A percentile compares a stretch with the other conserved stretches of the same genome.
These are phyloP conservation scores for Populus trichocarpa DNA, from an alignment of 441 rosid genomes.

Conservation along the genomic window DNA sequence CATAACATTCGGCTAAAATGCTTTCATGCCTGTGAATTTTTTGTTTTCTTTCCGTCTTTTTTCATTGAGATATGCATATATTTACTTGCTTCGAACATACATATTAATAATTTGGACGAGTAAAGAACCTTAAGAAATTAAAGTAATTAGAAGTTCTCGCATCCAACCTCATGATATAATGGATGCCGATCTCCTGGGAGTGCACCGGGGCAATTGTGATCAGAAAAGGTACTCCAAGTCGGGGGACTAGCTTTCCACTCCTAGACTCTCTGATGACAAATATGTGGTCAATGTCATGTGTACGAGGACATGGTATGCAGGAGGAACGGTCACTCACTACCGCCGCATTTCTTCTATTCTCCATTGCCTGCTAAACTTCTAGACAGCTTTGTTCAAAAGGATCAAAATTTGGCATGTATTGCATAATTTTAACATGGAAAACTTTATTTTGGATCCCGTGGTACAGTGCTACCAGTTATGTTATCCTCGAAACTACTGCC, in stretches of 20 bases:
- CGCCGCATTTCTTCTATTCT: neutral
- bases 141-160: neutral
- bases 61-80: neutral
- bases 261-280: neutral
- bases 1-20: neutral
- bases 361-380: neutral
- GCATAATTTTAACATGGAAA: neutral
- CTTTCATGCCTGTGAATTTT: too few relatives aligned
- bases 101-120: neutral
- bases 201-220: neutral
- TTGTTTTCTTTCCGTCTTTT: neutral
- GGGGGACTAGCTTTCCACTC: neutral
- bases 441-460: slow-evolving; percentile 52
- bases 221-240: neutral
- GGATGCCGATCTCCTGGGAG: neutral
- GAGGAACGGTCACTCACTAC: too few relatives aligned
- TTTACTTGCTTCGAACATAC: neutral
- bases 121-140: neutral
- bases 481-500: slow-evolving; percentile 62
- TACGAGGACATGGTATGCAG: too few relatives aligned
- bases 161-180: neutral
- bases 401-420: neutral
- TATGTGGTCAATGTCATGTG: too few relatives aligned
- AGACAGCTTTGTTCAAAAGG: neutral
- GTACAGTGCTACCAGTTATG: too few relatives aligned